Base-by-base conservation (phyloP, 176 grass and related monocot species). In the maize (Zea mays) region DNA sequence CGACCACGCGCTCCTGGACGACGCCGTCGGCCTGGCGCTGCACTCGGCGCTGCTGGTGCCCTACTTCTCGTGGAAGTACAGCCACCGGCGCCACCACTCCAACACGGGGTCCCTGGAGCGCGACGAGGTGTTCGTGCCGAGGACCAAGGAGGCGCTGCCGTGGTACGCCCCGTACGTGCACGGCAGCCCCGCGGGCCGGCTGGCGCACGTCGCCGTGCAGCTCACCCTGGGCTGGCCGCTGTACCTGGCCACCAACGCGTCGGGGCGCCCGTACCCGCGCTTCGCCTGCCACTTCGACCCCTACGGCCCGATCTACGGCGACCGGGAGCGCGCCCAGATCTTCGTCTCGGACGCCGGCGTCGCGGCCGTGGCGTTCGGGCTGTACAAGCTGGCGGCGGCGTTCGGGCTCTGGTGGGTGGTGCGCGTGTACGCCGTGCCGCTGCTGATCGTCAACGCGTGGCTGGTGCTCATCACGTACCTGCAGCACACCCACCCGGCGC, bases 51-150 rank as follows among this genome's bases (percentile, higher is more conserved):
- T 97, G 49, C 77, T 97, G 10, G 95, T 97, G n/a, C 95, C 95
- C 0, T 97, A 94, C 85, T 97, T 94, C 86, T 98, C 95, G 7
- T 98, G 95, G 95, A 98, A 98, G 76, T 94, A 92, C 79, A 94
- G 91, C 89, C 95, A 94, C 77, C 84, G 95, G 11, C 91, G 95
- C 65, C 95, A 94, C 80, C 95, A 98, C 90, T 98, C 91, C 68
- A 98, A 94, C 73, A 98, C 95, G 1, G 91, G 87, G 5, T 98
- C 95, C 59, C 17, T 98, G 11, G 91, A 98, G 17, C 95, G 95
- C 1, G 91, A 98, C 36, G 95, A 98, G 89, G 95, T 98, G 47
- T 98, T 94, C 69, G 95, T 98, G 37, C 91, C 95, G 0, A 98
- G 90, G 89, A 47, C 78, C 56, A 98, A 90, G 82, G 57, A 86